These are phyloP conservation scores for Colletotrichum lini DNA, from an alignment of 2,329 filamentous ascomycete genomes.

Conservation along the genomic window DNA sequence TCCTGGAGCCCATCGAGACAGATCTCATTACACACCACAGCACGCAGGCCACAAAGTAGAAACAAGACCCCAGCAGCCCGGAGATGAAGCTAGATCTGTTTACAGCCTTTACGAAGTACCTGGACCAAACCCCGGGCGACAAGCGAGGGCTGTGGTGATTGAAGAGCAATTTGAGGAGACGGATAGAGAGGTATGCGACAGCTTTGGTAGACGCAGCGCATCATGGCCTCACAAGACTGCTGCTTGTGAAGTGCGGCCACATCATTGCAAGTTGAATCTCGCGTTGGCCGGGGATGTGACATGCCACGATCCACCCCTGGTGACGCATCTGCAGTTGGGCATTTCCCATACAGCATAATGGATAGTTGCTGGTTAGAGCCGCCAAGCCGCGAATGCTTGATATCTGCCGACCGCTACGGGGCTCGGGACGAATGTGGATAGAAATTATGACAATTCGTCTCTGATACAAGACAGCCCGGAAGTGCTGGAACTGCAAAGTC, in stretches of 20 bases:
- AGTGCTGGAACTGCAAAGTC: constrained; percentile 3
- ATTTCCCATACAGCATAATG: neutral
- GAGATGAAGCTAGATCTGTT: constrained; percentile 37
- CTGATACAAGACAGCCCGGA: constrained; percentile 16
- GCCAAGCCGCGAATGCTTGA: constrained; percentile 6
- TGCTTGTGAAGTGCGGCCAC: constrained; percentile 12
- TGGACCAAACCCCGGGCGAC: constrained; percentile 16
- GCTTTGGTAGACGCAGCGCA: constrained; percentile 9
- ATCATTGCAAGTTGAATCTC: constrained; percentile 11
- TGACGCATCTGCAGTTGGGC: constrained; percentile 1
- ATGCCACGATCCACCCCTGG: constrained; percentile 12
- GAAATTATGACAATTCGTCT: constrained; percentile 16
- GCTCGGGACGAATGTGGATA: constrained; percentile 29
- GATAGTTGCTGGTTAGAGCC: constrained; percentile 3
- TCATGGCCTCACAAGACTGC: constrained; percentile 8
- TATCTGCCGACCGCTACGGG: constrained; percentile 18
- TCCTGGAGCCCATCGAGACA: constrained; percentile 18
- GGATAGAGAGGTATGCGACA: constrained; percentile 4
- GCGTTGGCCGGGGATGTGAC: constrained; percentile 17
- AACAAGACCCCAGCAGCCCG: constrained; percentile 23
- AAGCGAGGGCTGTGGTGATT: neutral
- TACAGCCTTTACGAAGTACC: neutral
- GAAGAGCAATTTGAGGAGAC: neutral
- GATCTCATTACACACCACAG: constrained; percentile 33
- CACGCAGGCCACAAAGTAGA: constrained; percentile 16